Evolutionary conservation across 2,329 filamentous ascomycete species (phyloP), one percentile per base, ranked within the genome.

Genomic region (Dryadomyces quercivorus): DNA sequence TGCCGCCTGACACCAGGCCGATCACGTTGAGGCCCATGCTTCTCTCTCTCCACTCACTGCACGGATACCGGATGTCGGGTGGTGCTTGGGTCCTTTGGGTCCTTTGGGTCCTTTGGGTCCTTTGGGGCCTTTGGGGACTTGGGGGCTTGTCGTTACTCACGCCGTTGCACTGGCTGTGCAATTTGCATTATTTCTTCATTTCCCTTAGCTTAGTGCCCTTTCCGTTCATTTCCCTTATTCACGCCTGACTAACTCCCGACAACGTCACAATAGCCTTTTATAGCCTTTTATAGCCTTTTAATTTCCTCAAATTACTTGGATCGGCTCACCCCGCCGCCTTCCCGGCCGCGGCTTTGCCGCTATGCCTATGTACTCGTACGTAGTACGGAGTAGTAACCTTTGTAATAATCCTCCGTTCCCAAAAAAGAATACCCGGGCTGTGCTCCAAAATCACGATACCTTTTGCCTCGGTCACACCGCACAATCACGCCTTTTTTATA

Each of bases 1-100:
- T 98, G 60, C 93, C 93, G 57, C 93, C 93, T 20, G 93, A 98
- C 60, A 98, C 85, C 58, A 98, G 76, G 51, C 88, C 92, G 62
- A 98, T 91, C 59, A 96, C 90, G 61, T 91, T 85, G 59, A 85
- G 72, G 8, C 46, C 52, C 56, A 59, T 60, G 20, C 36, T n/a
- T n/a, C n/a, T 20, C 22, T 7, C 26, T 4, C 4, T 31, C 26
- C 26, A 31, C 26, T 31, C 8, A 8, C 26, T 31, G 26, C 26
- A 31, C 26, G 26, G 26, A 31, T 31, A 8, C 26, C 26, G 26
- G 26, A 31, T 31, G 26, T 31, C 26, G 26, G 26, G 26, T 31
- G 26, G 8, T 31, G 26, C 26, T 31, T 31, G 26, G 26, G 26
- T 31, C 4, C 26, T 31, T 31, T n/a, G n/a, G n/a, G n/a, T n/a